Percentiles rank a stretch among this genome's conserved stretches.
Conservation (phyloP, 805 yeast genomes). For the Metschnikowia sp. region DNA sequence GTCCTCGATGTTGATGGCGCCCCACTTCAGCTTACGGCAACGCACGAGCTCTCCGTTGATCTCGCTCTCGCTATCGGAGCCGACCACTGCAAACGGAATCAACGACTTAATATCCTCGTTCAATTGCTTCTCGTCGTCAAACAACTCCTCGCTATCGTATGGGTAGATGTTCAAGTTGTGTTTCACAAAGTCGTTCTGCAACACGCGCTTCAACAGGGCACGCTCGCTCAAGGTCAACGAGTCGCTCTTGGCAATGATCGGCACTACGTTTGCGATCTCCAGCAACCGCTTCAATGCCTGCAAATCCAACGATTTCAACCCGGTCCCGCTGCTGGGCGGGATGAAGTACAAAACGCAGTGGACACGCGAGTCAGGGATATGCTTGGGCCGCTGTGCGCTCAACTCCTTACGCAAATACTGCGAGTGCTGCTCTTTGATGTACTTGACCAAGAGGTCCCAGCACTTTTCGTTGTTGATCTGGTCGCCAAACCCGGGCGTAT, state of each 20-base stretch:
- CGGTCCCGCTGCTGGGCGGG: constrained; percentile 75
- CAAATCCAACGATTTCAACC: constrained; percentile 80
- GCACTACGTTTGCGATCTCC: constrained; percentile 91
- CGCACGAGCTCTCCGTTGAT: constrained; percentile 77
- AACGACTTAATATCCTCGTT: constrained; percentile 68
- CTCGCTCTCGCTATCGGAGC: constrained; percentile 75
- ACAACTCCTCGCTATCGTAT: constrained; percentile 64
- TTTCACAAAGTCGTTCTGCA: constrained; percentile 72
- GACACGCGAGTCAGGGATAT: constrained; percentile 82
- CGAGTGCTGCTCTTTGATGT: constrained; percentile 93
- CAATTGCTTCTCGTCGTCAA: constrained; percentile 69
- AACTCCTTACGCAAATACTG: constrained; percentile 88
- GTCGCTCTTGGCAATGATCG: constrained; percentile 93
- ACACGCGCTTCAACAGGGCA: constrained; percentile 65
- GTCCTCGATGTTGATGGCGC: constrained; percentile 88
- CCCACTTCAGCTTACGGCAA: constrained; percentile 94
- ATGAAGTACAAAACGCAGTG: constrained; percentile 91
- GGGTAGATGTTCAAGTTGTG: constrained; percentile 82
- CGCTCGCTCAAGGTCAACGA: constrained; percentile 85
- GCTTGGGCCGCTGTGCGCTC: constrained; percentile 87
- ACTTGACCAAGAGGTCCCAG: constrained; percentile 95
- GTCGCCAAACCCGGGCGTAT: constrained; percentile 98
- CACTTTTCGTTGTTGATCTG: constrained; percentile 91
- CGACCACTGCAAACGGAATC: constrained; percentile 93
- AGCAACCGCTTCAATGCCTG: constrained; percentile 78